Percentiles rank a stretch among this genome's conserved stretches.
phyloP scores from a whole-genome alignment of 2,329 filamentous ascomycete genomes.

The Beauveria medogensis region DNA sequence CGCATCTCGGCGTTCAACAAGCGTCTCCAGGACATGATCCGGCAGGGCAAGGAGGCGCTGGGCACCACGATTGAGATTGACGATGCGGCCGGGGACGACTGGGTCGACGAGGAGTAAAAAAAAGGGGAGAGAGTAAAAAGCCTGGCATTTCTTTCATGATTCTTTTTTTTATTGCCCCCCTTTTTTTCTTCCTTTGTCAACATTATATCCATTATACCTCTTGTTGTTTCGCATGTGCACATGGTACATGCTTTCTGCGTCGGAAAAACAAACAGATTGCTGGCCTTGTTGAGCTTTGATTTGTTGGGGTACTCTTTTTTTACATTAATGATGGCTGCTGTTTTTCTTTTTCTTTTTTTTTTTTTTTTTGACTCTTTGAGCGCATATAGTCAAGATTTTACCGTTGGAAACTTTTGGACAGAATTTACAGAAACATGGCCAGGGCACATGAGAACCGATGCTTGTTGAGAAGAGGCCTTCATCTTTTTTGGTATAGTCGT shows the following conservation, averaged over 20 bases:
- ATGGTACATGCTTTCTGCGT: not conserved
- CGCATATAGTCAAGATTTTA: not conserved
- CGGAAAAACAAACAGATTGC: not conserved
- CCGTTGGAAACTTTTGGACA: not conserved
- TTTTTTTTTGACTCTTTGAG: not conserved
- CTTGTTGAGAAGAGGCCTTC: not conserved
- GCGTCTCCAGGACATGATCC: constrained; percentile 77
- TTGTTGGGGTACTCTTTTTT: not conserved
- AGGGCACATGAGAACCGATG: not conserved
- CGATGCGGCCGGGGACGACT: constrained; percentile 28
- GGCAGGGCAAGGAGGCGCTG: constrained; percentile 78
- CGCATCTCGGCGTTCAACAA: constrained; percentile 73
- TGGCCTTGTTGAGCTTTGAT: not conserved
- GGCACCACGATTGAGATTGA: constrained; percentile 64
- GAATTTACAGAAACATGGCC: not conserved
- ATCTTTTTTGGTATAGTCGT: not conserved
- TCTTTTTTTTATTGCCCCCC: not conserved
- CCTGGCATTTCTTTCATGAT: not conserved
- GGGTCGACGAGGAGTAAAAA: constrained; percentile 32
- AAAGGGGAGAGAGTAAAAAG: too few species aligned
- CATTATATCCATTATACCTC: not conserved
- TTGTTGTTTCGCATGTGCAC: not conserved
- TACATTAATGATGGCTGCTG: not conserved
- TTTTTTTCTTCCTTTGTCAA: not conserved
- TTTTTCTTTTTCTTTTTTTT: too few species aligned